A percentile compares a stretch with the other conserved stretches of the same genome.
Evolutionary conservation across 2,329 filamentous ascomycete species (phyloP).

Genomic region (Mycosphaerella sp.): DNA sequence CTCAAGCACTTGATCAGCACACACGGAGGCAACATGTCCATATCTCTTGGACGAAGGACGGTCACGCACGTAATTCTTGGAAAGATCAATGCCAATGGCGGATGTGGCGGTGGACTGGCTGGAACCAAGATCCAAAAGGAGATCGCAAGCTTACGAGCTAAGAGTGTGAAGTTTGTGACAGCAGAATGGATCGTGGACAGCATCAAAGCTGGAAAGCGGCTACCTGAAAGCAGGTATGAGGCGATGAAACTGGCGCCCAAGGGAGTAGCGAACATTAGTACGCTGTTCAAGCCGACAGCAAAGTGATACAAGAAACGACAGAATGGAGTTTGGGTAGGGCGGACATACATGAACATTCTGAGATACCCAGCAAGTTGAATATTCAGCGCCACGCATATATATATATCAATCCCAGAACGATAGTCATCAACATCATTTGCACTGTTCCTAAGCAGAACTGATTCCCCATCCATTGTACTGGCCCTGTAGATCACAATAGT

Average conservation of each 20-base stretch:
- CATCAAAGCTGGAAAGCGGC: conserved; percentile 65
- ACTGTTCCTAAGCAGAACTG: too few relatives aligned
- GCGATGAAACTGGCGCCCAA: conserved; percentile 56
- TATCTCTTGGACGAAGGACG: conserved; percentile 62
- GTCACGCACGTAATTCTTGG: conserved; percentile 86
- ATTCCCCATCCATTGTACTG: too few relatives aligned
- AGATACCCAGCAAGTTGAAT: conserved; percentile 11
- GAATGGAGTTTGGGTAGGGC: background rate
- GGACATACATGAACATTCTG: conserved; percentile 3
- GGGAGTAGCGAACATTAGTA: conserved; percentile 59
- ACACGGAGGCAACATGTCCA: conserved; percentile 66
- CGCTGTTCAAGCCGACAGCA: conserved; percentile 23
- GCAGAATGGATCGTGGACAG: conserved; percentile 86
- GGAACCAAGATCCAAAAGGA: conserved; percentile 76
- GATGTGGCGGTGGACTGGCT: conserved; percentile 67
- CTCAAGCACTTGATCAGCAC: conserved; percentile 70
- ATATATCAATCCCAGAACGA: background rate
- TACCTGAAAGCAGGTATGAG: conserved; percentile 68
- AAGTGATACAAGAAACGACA: conserved; percentile 4
- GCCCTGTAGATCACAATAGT: too few relatives aligned
- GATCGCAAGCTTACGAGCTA: conserved; percentile 60
- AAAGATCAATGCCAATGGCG: conserved; percentile 41
- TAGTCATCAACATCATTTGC: too few relatives aligned
- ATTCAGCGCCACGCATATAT: conserved; percentile 9
- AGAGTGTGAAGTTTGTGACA: conserved; percentile 68